A percentile compares a stretch with the other conserved stretches of the same genome.
Evolutionary conservation across 495 filamentous ascomycete genomes (phyloP).

Genomic region (Neurospora sp.): DNA sequence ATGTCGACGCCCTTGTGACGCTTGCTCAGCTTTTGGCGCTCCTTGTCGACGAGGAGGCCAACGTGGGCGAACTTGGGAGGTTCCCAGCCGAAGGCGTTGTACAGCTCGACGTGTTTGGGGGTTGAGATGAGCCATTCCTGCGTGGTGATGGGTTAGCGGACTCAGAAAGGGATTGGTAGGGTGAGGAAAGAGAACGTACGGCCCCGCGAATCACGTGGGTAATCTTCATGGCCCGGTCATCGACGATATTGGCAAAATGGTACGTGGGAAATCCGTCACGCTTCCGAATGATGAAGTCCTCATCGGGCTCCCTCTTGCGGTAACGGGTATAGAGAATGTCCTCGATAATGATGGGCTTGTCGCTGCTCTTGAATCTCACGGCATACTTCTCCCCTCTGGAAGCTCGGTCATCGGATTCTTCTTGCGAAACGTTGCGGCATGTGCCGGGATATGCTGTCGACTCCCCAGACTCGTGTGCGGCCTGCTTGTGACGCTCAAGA

Average conservation of each 20-base stretch:
- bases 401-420: conserved; percentile 60
- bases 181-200: not conserved
- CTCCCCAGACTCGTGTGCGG: conserved; percentile 48
- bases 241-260: conserved; percentile 93
- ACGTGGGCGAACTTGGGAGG: conserved; percentile 81
- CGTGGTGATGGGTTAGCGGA: not conserved
- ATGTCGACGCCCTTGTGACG: conserved; percentile 65
- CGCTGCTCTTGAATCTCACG: conserved; percentile 58
- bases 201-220: conserved; percentile 88
- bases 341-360: conserved; percentile 46
- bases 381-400: conserved; percentile 61
- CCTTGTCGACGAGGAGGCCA: conserved; percentile 66
- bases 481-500: conserved; percentile 51
- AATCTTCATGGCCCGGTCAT: conserved; percentile 89
- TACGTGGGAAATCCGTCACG: conserved; percentile 89
- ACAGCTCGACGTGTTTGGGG: conserved; percentile 77
- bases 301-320: conserved; percentile 27
- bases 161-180: not conserved
- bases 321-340: conserved; percentile 73
- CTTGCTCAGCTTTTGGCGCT: conserved; percentile 83
- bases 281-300: conserved; percentile 71
- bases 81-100: conserved; percentile 83
- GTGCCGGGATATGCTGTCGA: conserved; percentile 67
- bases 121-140: conserved; percentile 91
- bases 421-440: conserved; percentile 55